A percentile compares a stretch with the other conserved stretches of the same genome.
Conservation (phyloP, 2,329 filamentous ascomycete species). For the Diplocarpon mali region DNA sequence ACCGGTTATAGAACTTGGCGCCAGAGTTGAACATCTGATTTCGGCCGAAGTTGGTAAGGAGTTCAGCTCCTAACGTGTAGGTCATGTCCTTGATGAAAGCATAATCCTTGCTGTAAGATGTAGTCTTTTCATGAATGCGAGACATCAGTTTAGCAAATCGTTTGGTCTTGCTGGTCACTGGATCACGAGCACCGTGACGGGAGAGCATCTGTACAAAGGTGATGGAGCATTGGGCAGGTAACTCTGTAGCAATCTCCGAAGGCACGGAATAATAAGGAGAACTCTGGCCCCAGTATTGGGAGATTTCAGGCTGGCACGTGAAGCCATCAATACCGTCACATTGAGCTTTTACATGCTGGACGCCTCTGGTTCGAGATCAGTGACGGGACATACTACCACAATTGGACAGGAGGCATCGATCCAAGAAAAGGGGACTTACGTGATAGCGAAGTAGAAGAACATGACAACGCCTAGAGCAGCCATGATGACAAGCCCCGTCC, state of each 20-base stretch:
- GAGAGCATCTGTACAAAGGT: slow-evolving; percentile 76
- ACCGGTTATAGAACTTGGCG: slow-evolving; percentile 63
- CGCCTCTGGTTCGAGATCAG: slow-evolving; percentile 2
- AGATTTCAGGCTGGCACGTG: slow-evolving; percentile 25
- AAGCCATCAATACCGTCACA: slow-evolving; percentile 26
- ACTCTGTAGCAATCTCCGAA: slow-evolving; percentile 47
- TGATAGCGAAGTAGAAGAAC: slow-evolving; percentile 17
- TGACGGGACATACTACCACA: not conserved
- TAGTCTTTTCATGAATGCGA: slow-evolving; percentile 48
- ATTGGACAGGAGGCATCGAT: not conserved
- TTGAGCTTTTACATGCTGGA: slow-evolving; percentile 8
- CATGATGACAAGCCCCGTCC: slow-evolving; percentile 9
- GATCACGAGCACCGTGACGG: slow-evolving; percentile 75
- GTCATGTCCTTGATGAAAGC: slow-evolving; percentile 61
- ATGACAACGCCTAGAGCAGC: slow-evolving; percentile 14
- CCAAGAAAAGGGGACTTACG: slow-evolving; percentile 11
- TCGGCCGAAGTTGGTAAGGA: slow-evolving; percentile 57
- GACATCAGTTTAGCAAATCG: slow-evolving; percentile 53
- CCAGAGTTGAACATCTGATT: slow-evolving; percentile 66
- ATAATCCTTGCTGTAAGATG: slow-evolving; percentile 49
- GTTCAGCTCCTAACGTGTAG: slow-evolving; percentile 59
- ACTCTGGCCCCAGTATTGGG: slow-evolving; percentile 67
- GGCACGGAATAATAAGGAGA: slow-evolving; percentile 71
- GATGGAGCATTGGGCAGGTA: slow-evolving; percentile 59
- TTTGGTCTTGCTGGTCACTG: slow-evolving; percentile 56